Conservation (phyloP, 129 eudicot genomes). For the Daucus carota region DH1_v3.0 NC_030381.2:34994501-34995000, state of each 20-base stretch:
- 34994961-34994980: conserved; percentile 37
- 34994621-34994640: no score
- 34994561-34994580: no score
- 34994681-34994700: neutral
- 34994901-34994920: conserved; percentile 53
- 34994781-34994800: no score
- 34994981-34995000: conserved; percentile 37
- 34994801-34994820: no score
- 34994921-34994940: conserved; percentile 29
- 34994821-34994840: no score
- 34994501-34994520: no score
- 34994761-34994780: no score
- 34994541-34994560: no score
- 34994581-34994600: no score
- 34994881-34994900: conserved; percentile 40
- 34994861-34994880: conserved; percentile 42
- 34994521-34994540: no score
- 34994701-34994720: conserved; percentile 7
- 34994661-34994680: neutral
- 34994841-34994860: neutral
- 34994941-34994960: conserved; percentile 36
- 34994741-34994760: conserved; percentile 20
- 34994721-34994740: conserved; percentile 19
- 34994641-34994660: neutral
- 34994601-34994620: no score